Evolutionary conservation across 1,284 basidiomycete species (phyloP).

Genomic region (Exsudoporus floridanus): DNA sequence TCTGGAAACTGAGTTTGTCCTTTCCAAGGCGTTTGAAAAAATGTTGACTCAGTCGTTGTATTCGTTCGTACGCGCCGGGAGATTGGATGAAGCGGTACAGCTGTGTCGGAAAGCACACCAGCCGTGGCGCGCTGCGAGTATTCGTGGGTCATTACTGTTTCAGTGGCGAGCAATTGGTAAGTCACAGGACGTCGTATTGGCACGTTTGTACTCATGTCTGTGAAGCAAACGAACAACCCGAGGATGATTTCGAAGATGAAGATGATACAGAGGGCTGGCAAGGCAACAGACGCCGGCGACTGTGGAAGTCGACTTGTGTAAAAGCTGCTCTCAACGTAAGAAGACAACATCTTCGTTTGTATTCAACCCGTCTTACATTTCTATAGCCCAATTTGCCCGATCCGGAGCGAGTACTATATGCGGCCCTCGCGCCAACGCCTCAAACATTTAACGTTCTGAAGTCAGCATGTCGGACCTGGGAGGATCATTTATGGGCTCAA

Average conservation of each 20-base stretch:
- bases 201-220: constrained; percentile 2
- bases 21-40: constrained; percentile 71
- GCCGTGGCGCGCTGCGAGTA: constrained; percentile 87
- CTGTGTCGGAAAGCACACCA: constrained; percentile 83
- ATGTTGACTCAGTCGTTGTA: constrained; percentile 73
- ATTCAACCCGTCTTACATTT: constrained; percentile 7
- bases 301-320: constrained; percentile 87
- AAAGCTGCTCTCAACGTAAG: constrained; percentile 74
- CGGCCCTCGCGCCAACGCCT: constrained; percentile 78
- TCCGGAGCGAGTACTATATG: constrained; percentile 83
- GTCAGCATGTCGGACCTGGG: constrained; percentile 85
- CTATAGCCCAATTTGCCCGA: constrained; percentile 64
- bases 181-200: constrained; percentile 17
- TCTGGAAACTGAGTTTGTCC: constrained; percentile 1
- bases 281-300: constrained; percentile 70
- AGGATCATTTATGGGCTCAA: constrained; percentile 94
- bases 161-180: constrained; percentile 68
- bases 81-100: constrained; percentile 80
- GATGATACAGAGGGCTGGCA: constrained; percentile 54
- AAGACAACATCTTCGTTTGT: constrained; percentile 29
- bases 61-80: constrained; percentile 77
- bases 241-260: constrained; percentile 52
- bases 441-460: constrained; percentile 76
- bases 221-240: constrained; percentile 49
- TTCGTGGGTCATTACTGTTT: constrained; percentile 78